Percentiles rank a stretch among this genome's conserved stretches.
phyloP scores from a whole-genome alignment of 495 filamentous ascomycete species.

The Tuber brumale region DNA sequence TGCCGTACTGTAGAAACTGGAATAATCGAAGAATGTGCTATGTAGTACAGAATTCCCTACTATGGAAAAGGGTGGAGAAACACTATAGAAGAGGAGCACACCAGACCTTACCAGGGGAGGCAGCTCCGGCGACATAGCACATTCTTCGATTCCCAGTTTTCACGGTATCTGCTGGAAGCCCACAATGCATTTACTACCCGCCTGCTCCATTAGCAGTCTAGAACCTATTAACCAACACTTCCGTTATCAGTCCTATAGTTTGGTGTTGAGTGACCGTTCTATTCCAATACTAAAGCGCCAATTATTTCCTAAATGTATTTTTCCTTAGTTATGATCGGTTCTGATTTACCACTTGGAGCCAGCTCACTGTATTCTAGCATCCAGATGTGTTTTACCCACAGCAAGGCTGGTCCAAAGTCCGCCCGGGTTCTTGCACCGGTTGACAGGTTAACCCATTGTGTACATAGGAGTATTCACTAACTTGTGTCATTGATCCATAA shows the following conservation, averaged over 20 bases:
- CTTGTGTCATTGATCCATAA: neutral
- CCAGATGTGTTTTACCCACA: neutral
- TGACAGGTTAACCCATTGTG: neutral
- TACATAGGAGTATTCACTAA: neutral
- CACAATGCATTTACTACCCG: neutral
- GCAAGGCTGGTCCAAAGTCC: neutral
- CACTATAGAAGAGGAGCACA: too few species aligned
- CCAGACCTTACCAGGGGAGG: too few species aligned
- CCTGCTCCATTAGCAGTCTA: neutral
- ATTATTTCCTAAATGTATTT: neutral
- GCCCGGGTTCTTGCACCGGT: neutral
- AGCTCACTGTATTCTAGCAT: neutral
- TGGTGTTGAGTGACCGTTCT: neutral
- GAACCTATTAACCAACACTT: neutral
- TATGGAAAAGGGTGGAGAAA: too few species aligned
- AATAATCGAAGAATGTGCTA: too few species aligned
- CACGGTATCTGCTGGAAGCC: neutral
- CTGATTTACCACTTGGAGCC: neutral
- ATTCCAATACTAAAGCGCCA: neutral
- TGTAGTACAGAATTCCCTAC: too few species aligned
- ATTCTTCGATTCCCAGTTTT: too few species aligned
- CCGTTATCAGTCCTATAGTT: neutral
- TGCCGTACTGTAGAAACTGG: too few species aligned
- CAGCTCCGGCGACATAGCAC: too few species aligned
- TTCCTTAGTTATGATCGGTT: neutral